Base-by-base conservation (phyloP, 2,329 filamentous ascomycete genomes). In the Fusarium cicatricum region DNA sequence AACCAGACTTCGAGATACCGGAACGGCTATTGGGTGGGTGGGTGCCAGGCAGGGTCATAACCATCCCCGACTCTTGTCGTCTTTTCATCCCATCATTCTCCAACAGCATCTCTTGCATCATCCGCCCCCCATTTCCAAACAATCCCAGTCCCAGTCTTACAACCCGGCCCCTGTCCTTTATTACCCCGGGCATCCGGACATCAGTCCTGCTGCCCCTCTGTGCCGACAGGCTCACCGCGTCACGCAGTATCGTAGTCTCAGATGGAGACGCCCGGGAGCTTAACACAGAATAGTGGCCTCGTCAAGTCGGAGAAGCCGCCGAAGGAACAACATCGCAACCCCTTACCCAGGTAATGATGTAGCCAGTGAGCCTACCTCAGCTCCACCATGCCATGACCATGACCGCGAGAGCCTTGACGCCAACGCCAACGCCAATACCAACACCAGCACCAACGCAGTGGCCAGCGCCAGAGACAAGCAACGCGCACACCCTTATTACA, bases 91-190 rank as follows among this genome's bases (percentile, higher is more conserved):
- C 57, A 65, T 64, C 60, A 56, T 57, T 48, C 47, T 63, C 49
- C 55, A 56, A 50, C 41, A 52, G 50, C 55, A 48, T 64, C 55
- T 65, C 66, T 66, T 62, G 57, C 62, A 68, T 67, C 55, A 62
- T 58, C 38, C 53, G 46, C 45, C 49, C 46, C 52, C 42, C 43
- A 47, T 45, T 58, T 47, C 29, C 28, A 26, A 44, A 43, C 34
- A 40, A 55, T 47, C 56, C 42, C 34, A 46, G 51, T 52, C 60
- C 51, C 40, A 42, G 56, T 44, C 39, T 48, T 62, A 51, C 38
- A 40, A 32, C 47, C 62, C 55, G 51, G 39, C 58, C 58, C 57
- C 52, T 52, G 52, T 49, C 47, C 16, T 52, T 42, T 28, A 39
- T n/a, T 52, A 63, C 56, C 62, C 64, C 60, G 45, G 58, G 45